Base-by-base conservation (phyloP, 352 stramenopile genomes). In the Globisporangium spinosum region DNA sequence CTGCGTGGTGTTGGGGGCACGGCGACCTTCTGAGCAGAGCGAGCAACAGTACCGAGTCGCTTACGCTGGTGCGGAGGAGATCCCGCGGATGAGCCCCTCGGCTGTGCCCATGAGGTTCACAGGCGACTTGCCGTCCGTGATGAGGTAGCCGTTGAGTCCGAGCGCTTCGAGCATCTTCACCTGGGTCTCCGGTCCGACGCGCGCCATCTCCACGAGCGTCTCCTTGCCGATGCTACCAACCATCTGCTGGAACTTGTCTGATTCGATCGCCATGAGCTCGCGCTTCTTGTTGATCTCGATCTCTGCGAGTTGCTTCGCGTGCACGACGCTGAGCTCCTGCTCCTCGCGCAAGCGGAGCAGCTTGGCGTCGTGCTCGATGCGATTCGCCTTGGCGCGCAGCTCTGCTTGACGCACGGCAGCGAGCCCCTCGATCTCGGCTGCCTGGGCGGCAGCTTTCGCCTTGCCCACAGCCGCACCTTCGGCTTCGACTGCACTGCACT, bases 241-340 rank as follows among this genome's bases (percentile, higher is more conserved):
- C 85, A 94, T 94, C 65, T 90, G 79, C 72, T 90, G 77, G 71
- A 94, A 94, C 67, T 91, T 90, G 55, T 92, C 85, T 47, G 83
- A 75, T 57, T 94, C 85, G 64, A 94, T 90, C 47, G 72, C 54
- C 77, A 92, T 90, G 55, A 94, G 82, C 67, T 90, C 79, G 65
- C 83, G 80, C 71, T 94, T 94, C 72, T 91, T 90, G 64, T 71
- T 70, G 49, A 94, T 67, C 45, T 92, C 85, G 51, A 94, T 70
- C 60, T 90, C 82, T 3, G 79, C 79, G 25, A 94, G 70, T 47
- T 87, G 75, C 64, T 86, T 77, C 7, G 83, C 79, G 66, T 92
- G 75, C 3, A 67, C 68, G 6, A 91, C 62, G n/a, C 76, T 74
- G 45, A 91, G 65, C 65, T 79, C 78, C 61, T 94, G 79, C 62